Evolutionary conservation across 352 stramenopile genomes (phyloP), one percentile per base, ranked within the genome.

Genomic region (Globisporangium canariense): DNA sequence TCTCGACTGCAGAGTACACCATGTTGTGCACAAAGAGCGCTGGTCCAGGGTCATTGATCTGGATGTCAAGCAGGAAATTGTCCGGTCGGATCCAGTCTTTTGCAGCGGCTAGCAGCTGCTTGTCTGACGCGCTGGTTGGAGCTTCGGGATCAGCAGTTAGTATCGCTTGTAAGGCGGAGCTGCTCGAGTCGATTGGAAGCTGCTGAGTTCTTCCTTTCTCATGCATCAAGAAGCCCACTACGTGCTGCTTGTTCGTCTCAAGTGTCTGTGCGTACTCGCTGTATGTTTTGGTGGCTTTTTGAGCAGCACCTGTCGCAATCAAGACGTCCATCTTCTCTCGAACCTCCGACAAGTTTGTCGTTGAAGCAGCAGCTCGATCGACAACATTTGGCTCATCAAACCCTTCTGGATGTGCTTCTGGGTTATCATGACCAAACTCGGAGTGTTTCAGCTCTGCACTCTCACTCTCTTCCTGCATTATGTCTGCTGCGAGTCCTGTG

Each of bases 1-100:
- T 89, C 16, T 95, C 86, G 28, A 95, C 72, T 1, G 68, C 52
- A 10, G 79, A 75, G 16, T 73, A 75, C 6, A 93, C 65, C 20
- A 76, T n/a, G 9, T 67, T 70, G 60, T 93, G 86, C 13, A 91
- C 52, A 16, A 87, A 65, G 1, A 93, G 71, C 5, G 86, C 69
- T 4, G 82, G 70, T 0, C 73, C 78, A 2, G 56, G 54, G 38
- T 92, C 84, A 2, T 61, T 62, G 34, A 93, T 69, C 0, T 71
- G 62, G 28, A 91, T 59, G 16, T 95, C 84, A 0, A 93, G 46
- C 8, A 92, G 45, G 49, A 89, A 91, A 32, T 79, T 77, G 43
- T 76, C 64, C 2, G 67, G 60, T 47, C 66, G 66, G 11, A 47
- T 65, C 38, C 61, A 65, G 10, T 80, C 76, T 32, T 74, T 78